A percentile compares a stretch with the other conserved stretches of the same genome.
Evolutionary conservation across 176 grass and related monocot species (phyloP).

Genomic region (Bonia amplexicaulis): DNA sequence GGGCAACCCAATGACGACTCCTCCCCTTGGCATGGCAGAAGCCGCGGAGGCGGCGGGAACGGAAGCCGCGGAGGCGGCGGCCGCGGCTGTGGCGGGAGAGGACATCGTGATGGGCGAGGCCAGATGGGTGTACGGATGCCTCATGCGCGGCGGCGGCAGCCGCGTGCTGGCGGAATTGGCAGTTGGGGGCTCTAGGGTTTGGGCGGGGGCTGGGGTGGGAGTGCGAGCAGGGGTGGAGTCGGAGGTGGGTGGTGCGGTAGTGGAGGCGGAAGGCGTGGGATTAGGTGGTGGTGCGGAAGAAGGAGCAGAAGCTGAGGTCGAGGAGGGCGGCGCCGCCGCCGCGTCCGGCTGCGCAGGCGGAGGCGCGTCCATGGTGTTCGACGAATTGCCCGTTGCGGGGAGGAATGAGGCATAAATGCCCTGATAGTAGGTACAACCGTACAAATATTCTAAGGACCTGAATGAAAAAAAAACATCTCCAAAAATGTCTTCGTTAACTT

Average conservation of each 20-base stretch:
- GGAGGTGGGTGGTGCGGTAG: background rate
- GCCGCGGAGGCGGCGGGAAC: conserved; percentile 9
- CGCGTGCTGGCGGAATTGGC: conserved; percentile 6
- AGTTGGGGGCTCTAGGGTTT: conserved; percentile 37
- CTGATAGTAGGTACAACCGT: no score
- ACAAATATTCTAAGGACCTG: no score
- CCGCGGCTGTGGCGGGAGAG: conserved; percentile 22
- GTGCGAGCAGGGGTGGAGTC: conserved; percentile 5
- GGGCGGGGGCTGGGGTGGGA: conserved; percentile 6
- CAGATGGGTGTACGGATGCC: conserved; percentile 46
- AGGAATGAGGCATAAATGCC: background rate
- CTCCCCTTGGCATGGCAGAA: conserved; percentile 34
- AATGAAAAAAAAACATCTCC: background rate
- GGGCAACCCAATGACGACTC: conserved; percentile 36
- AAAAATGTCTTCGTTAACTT: background rate
- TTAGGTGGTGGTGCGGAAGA: background rate
- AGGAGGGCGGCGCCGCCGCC: conserved; percentile 9
- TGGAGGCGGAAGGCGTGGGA: background rate
- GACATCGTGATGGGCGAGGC: conserved; percentile 43
- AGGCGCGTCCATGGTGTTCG: conserved; percentile 35
- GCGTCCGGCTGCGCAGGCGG: conserved; percentile 21
- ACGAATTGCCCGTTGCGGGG: conserved; percentile 12
- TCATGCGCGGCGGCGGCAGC: conserved; percentile 30
- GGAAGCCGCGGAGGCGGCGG: conserved; percentile 21
- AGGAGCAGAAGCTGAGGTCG: background rate